A percentile compares a stretch with the other conserved stretches of the same genome.
These are phyloP conservation scores for Phytophthora pisi DNA, from an alignment of 352 stramenopile genomes.

Conservation along the genomic window DNA sequence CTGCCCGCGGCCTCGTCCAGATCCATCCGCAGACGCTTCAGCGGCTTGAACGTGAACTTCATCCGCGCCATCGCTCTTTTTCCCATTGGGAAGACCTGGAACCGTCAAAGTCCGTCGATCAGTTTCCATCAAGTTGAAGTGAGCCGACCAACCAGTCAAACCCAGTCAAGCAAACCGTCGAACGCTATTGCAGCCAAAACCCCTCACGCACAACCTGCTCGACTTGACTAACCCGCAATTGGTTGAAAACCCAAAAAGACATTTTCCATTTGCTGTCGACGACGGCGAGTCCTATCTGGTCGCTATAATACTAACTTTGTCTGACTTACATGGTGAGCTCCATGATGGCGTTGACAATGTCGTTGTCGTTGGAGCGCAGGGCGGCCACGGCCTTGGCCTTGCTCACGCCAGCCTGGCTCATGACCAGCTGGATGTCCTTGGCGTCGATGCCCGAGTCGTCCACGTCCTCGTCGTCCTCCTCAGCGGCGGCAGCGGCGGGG, in stretches of 20 bases:
- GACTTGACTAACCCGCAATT: background rate
- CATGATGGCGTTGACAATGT: constrained; percentile 99
- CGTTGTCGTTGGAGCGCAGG: constrained; percentile 98
- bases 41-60: constrained; percentile 20
- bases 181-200: background rate
- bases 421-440: constrained; percentile 99
- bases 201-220: background rate
- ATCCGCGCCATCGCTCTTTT: constrained; percentile 15
- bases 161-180: background rate
- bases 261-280: constrained; percentile 22
- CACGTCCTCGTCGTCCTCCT: constrained; percentile 90
- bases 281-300: constrained; percentile 14
- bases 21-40: constrained; percentile 17
- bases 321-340: constrained; percentile 97
- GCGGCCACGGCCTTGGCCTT: constrained; percentile 96
- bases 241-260: constrained; percentile 43
- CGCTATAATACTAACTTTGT: constrained; percentile 27
- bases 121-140: background rate
- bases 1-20: background rate
- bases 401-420: constrained; percentile 93
- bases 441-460: constrained; percentile 97
- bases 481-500: constrained; percentile 38
- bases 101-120: background rate
- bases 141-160: background rate
- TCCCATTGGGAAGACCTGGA: background rate